Base-by-base conservation (phyloP, 1,139 yeast genomes). In the Diutina sp. region DNA sequence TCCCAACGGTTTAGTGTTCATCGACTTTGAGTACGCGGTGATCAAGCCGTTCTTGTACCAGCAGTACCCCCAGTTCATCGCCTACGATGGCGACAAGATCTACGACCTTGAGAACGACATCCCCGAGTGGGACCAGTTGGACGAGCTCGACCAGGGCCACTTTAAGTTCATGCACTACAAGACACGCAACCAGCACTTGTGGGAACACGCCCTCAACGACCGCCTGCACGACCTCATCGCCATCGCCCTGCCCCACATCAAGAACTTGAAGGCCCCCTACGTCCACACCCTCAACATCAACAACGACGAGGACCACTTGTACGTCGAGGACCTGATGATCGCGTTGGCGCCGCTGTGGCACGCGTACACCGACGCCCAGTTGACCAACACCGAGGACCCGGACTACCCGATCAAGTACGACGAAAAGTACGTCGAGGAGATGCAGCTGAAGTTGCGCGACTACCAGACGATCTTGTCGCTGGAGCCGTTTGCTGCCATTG, bases 151-250 rank as follows among this genome's bases (percentile, higher is more conserved):
- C 62, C 82, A 87, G 70, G 85, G 82, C 62, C 91, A 90, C 66
- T 88, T 87, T 64, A 85, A 85, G 65, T 90, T 87, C 70, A 88
- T 90, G 84, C 84, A 86, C 67, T 85, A 84, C 63, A 84, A 91
- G 69, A 90, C 98, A 7, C 85, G 97, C 76, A 90, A 90, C 68
- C 96, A 91, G 71, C 84, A 87, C 63, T 72, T 87, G 58, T 93
- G 95, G 91, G 98, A 91, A 70, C 71, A 79, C 60, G 80, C 84
- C 51, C 76, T 91, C 63, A 88, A 87, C 66, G 79, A 80, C 56
- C 77, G 78, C 56, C 75, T 81, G 60, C 85, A 80, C 63, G 82
- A 82, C 57, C 77, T 90, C 61, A 83, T 91, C 63, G 88, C 89
- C 11, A 82, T 93, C 56, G 87, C 88, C 55, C 85, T 90, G 0